Base-by-base conservation (phyloP, 306 rosid genomes). In the Citrullus mucosospermus region DNA sequence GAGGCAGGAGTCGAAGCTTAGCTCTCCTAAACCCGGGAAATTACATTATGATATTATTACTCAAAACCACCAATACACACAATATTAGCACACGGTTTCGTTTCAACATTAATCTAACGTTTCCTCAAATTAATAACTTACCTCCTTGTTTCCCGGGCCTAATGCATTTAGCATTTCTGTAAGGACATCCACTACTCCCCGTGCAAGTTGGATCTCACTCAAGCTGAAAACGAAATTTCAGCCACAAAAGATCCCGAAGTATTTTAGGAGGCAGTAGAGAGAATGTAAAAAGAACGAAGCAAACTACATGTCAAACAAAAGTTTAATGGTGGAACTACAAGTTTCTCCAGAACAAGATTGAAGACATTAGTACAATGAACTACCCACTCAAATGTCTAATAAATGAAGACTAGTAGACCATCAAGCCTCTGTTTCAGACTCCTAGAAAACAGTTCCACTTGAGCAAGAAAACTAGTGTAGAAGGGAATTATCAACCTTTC, bases 131-230 rank as follows among this genome's bases (percentile, higher is more conserved):
- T n/a, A 2, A 5, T 70, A 75, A 79, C 81, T 75, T 86, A 96
- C 99, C 91, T 96, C 98, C 86, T 80, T 92, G 82, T 89, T 92
- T 78, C 68, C 88, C 73, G 96, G 97, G 81, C 91, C 97, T 68
- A 92, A 11, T 38, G 96, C 99, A 86, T 32, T 96, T 43, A 92
- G 93, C 98, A 96, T 96, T 85, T 96, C 99, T 11, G 93, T 66
- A 79, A 96, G 93, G 80, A 96, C 98, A 83, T 92, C 99, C 98
- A 92, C 86, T 74, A 93, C 89, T 67, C 98, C 98, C 61, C 93
- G 89, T 75, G 97, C 98, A 87, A 92, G 93, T 88, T 96, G 99
- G 84, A 96, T 87, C 91, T 96, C 99, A 5, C 93, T 75, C 89
- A 92, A 78, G 81, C 99, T 96, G 86, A 72, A 48, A 78, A 85